Conservation (phyloP, 1,284 basidiomycete species). For the Cronartium ribicola region DNA sequence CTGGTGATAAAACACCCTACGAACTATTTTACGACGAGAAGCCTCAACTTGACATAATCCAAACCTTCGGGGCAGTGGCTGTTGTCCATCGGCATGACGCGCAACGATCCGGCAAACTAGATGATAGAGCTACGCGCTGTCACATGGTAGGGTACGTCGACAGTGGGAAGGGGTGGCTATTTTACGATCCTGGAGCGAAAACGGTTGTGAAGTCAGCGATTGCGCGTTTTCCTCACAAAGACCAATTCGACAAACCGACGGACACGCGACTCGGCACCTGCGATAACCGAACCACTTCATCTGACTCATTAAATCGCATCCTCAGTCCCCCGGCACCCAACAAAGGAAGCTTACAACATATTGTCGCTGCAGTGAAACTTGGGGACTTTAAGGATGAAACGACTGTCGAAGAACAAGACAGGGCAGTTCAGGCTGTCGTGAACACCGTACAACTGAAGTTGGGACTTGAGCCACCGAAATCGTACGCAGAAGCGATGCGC, state of each 20-base stretch:
- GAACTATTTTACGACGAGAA: background rate
- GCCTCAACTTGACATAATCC: background rate
- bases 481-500: background rate
- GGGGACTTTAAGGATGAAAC: background rate
- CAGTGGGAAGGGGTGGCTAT: slow-evolving; percentile 1
- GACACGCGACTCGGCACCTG: background rate
- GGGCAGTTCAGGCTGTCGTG: background rate
- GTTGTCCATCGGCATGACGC: background rate
- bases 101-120: background rate
- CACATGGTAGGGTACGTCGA: background rate
- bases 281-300: background rate
- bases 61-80: background rate
- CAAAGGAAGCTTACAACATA: background rate
- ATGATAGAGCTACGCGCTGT: background rate
- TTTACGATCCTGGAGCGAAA: background rate
- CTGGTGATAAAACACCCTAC: background rate
- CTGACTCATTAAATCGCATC: background rate
- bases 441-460: background rate
- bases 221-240: background rate
- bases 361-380: background rate
- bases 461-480: background rate
- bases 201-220: background rate
- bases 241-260: background rate
- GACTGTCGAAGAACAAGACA: background rate
- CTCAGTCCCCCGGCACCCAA: background rate